Evolutionary conservation across 768 basidiomycete species (phyloP), one percentile per base, ranked within the genome.

Genomic region (Auriscalpium orientale): DNA sequence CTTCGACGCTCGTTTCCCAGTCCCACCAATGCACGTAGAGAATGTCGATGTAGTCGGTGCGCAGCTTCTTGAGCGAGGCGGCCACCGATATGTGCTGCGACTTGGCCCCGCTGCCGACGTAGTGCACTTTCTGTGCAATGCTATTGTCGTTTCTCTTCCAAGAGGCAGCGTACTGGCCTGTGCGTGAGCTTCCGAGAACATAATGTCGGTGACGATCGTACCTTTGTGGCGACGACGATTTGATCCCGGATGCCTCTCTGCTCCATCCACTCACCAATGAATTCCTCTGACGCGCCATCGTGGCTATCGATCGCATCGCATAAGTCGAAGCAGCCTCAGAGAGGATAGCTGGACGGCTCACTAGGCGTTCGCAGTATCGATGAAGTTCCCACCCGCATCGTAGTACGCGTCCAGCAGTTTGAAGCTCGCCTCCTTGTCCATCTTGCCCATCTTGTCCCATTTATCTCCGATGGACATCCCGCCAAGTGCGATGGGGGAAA

Each of bases 31-130:
- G 81, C 6, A 82, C 61, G 58, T 83, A 82, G 34, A 82, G 64
- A 49, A 84, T 73, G 60, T 83, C 81, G 61, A 83, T 74, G 61
- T 79, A 86, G 18, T 75, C 69, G 0, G 82, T 85, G 46, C 80
- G 68, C 18, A 87, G 72, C 57, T 82, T 84, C 58, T 71, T 71
- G 53, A 79, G 66, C 40, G 68, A 71, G 2, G 65, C 68, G n/a
- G 68, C 67, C 4, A 74, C 64, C 6, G 67, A 71, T 43, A 70
- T 20, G 40, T 57, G 59, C 46, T 75, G 53, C 2, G 61, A 66
- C 62, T 76, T 76, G 52, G 68, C 57, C 59, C 66, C 61, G 67
- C 78, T 79, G 11, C 77, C 76, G 16, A 58, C 58, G 59, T 71
- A 78, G 67, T 79, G 74, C 65, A 73, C 46, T 55, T 69, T 59